Evolutionary conservation across 345 rosid genomes (phyloP).

Genomic region (Cochlearia excelsa): DNA sequence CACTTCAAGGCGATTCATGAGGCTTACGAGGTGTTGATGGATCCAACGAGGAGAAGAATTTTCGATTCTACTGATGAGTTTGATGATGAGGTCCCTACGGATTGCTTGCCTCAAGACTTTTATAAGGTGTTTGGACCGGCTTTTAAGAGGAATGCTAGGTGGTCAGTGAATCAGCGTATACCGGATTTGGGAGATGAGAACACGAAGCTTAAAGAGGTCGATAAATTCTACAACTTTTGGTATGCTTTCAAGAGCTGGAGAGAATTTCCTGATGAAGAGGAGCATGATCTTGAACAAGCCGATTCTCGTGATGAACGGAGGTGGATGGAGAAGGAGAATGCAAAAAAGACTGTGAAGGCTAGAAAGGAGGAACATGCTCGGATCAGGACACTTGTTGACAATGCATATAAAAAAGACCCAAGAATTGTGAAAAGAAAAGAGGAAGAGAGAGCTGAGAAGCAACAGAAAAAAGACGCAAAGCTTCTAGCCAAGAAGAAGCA

Average conservation of each 20-base stretch:
- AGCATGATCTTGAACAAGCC: slow-evolving; percentile 90
- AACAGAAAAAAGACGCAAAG: slow-evolving; percentile 82
- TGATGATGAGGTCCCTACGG: slow-evolving; percentile 91
- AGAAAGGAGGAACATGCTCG: slow-evolving; percentile 93
- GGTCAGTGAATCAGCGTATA: slow-evolving; percentile 82
- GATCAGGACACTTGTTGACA: slow-evolving; percentile 80
- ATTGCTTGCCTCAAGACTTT: slow-evolving; percentile 84
- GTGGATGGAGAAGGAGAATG: slow-evolving; percentile 99
- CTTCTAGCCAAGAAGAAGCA: slow-evolving; percentile 75
- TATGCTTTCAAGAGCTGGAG: slow-evolving; percentile 95
- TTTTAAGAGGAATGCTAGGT: slow-evolving; percentile 91
- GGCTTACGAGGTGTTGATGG: slow-evolving; percentile 87
- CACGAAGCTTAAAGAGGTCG: slow-evolving; percentile 67
- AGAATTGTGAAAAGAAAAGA: slow-evolving; percentile 81
- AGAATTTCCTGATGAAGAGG: slow-evolving; percentile 95
- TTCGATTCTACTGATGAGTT: slow-evolving; percentile 96
- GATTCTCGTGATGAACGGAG: slow-evolving; percentile 97
- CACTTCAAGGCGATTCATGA: slow-evolving; percentile 88
- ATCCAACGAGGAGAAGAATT: slow-evolving; percentile 83
- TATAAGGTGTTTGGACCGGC: slow-evolving; percentile 97
- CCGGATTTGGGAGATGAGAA: slow-evolving; percentile 76
- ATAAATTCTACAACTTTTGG: slow-evolving; percentile 85
- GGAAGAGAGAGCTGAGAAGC: slow-evolving; percentile 83
- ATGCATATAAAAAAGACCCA: slow-evolving; percentile 89
- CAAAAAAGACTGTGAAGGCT: slow-evolving; percentile 73